Evolutionary conservation across 1,284 basidiomycete genomes (phyloP).

Genomic region (Boletellus deceptivus): DNA sequence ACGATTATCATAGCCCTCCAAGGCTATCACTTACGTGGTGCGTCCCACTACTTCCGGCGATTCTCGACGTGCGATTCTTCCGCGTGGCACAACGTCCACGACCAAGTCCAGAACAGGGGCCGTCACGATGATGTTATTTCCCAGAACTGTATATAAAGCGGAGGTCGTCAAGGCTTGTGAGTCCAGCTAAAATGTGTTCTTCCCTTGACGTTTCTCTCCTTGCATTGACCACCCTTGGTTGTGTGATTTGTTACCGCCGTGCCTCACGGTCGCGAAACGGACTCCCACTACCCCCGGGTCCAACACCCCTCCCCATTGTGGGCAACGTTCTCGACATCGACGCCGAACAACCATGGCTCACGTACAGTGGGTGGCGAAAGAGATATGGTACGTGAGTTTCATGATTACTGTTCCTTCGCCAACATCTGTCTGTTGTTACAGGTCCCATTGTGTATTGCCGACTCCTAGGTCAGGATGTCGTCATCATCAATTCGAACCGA

Average conservation of each 20-base stretch:
- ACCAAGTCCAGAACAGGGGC: conserved; percentile 17
- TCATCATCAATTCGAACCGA: conserved; percentile 28
- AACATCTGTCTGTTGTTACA: conserved; percentile 5
- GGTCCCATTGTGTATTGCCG: conserved; percentile 29
- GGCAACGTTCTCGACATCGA: conserved; percentile 48
- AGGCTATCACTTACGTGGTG: conserved; percentile 32
- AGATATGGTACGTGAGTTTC: conserved; percentile 24
- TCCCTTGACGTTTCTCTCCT: conserved; percentile 11
- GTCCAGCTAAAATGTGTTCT: conserved; percentile 15
- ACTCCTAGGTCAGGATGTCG: conserved; percentile 25
- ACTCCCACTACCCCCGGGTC: conserved; percentile 35
- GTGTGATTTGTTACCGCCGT: conserved; percentile 7
- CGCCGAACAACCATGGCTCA: conserved; percentile 40
- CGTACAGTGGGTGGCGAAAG: conserved; percentile 27
- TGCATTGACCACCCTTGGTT: conserved; percentile 15
- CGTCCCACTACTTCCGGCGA: conserved; percentile 9
- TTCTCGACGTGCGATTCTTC: conserved; percentile 15
- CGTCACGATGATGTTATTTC: conserved; percentile 6
- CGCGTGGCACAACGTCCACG: conserved; percentile 5
- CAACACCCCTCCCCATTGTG: conserved; percentile 32
- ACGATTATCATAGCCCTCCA: conserved; percentile 22
- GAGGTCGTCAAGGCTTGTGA: neutral
- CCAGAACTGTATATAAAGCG: conserved; percentile 21
- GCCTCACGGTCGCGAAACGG: conserved; percentile 4
- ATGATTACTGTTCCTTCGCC: neutral